A percentile compares a stretch with the other conserved stretches of the same genome.
Evolutionary conservation across 2,329 filamentous ascomycete genomes (phyloP).

Genomic region (Mollisia scopiformis): DNA sequence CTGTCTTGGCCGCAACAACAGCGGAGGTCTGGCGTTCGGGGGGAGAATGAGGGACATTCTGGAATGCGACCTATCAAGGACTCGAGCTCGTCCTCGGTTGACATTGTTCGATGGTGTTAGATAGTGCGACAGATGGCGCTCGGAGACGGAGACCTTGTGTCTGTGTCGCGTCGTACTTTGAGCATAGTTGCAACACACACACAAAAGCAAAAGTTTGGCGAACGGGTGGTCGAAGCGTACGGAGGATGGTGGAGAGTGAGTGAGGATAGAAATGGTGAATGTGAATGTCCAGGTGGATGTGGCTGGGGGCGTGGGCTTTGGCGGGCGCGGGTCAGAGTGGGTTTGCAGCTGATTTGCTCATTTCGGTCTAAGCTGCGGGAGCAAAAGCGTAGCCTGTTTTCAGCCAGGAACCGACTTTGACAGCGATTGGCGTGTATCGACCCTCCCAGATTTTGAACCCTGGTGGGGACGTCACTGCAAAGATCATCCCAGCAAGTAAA

Average conservation of each 20-base stretch:
- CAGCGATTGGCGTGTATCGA: not conserved
- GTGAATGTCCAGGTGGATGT: not conserved
- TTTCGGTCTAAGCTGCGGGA: not conserved
- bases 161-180: constrained; percentile 23
- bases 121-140: constrained; percentile 15
- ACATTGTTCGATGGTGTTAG: constrained; percentile 16
- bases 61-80: constrained; percentile 34
- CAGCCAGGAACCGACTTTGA: not conserved
- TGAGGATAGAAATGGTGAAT: not conserved
- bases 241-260: not conserved
- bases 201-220: not conserved
- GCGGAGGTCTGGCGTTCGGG: constrained; percentile 24
- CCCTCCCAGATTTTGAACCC: not conserved
- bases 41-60: constrained; percentile 13
- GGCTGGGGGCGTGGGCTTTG: not conserved
- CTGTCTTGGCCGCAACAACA: constrained; percentile 88
- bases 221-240: not conserved
- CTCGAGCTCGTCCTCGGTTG: constrained; percentile 23
- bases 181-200: constrained; percentile 26
- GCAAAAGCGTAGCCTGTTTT: constrained; percentile 2
- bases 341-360: not conserved
- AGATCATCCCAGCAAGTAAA: not conserved
- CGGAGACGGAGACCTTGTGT: constrained; percentile 17
- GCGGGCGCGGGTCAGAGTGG: not conserved
- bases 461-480: not conserved